Conservation (phyloP, 441 rosid genomes). For the Rhodomyrtus psidioides region DNA sequence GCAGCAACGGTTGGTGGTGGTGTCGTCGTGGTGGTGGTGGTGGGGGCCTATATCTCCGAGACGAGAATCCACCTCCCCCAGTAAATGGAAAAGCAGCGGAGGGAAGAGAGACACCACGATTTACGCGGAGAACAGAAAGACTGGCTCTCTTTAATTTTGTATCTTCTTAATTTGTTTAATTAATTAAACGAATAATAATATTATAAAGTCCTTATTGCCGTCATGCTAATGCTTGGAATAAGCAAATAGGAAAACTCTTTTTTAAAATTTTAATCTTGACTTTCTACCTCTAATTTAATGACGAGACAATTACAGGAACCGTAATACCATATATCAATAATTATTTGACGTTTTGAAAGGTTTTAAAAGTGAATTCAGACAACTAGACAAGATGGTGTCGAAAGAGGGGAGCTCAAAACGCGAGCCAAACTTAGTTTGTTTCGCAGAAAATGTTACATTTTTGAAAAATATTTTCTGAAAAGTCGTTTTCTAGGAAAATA, state of each 20-base stretch:
- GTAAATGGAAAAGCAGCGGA: not conserved
- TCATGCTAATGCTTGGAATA: not conserved
- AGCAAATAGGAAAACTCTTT: too few relatives aligned
- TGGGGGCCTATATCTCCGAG: not conserved
- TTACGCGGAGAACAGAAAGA: not conserved
- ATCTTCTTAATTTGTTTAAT: not conserved
- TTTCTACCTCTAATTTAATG: not conserved
- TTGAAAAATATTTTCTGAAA: too few relatives aligned
- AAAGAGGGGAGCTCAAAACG: not conserved
- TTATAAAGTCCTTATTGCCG: too few relatives aligned
- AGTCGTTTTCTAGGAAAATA: too few relatives aligned
- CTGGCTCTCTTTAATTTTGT: not conserved
- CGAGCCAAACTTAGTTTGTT: too few relatives aligned
- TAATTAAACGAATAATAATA: not conserved
- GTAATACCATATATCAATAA: not conserved
- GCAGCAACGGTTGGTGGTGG: not conserved
- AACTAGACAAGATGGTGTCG: not conserved
- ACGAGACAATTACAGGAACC: too few relatives aligned
- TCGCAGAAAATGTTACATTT: too few relatives aligned
- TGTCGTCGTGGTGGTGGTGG: too few relatives aligned
- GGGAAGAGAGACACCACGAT: not conserved
- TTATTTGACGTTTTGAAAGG: not conserved
- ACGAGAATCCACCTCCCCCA: not conserved
- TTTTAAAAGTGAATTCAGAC: not conserved
- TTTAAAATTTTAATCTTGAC: not conserved